phyloP scores from a whole-genome alignment of 148 eudicot species.

The Tetragonia tetragonoides region DNA sequence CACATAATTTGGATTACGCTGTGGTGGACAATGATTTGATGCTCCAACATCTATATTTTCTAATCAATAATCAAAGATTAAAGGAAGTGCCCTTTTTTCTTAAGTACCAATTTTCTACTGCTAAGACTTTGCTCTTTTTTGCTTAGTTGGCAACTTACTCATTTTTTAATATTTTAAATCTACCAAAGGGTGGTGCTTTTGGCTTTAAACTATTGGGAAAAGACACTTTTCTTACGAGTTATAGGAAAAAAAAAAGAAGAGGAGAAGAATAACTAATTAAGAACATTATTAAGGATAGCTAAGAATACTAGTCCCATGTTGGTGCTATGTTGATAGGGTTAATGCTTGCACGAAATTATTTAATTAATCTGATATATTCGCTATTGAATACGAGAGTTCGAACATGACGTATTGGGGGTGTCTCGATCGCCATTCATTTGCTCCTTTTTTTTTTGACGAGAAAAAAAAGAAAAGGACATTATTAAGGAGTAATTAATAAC shows the following conservation, averaged over 20 bases:
- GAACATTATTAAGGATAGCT: too few relatives aligned
- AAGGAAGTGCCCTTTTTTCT: not conserved
- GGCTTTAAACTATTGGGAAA: constrained; percentile 29
- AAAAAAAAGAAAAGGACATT: not conserved
- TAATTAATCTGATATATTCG: too few relatives aligned
- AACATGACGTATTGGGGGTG: too few relatives aligned
- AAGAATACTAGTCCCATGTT: too few relatives aligned
- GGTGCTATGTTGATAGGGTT: too few relatives aligned
- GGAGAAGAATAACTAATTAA: too few relatives aligned
- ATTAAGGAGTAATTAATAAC: too few relatives aligned
- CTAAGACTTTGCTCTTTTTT: not conserved
- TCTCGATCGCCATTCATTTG: too few relatives aligned
- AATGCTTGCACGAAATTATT: too few relatives aligned
- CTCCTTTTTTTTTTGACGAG: too few relatives aligned
- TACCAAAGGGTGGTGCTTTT: constrained; percentile 18
- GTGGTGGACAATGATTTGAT: not conserved
- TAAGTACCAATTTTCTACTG: not conserved
- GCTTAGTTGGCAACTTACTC: constrained; percentile 25
- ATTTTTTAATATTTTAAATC: constrained; percentile 19
- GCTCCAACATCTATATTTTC: not conserved
- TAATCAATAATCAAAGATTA: not conserved
- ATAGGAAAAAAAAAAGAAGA: not conserved
- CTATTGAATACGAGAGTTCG: too few relatives aligned
- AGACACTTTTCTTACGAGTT: constrained; percentile 20
- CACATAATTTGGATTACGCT: constrained; percentile 14